Evolutionary conservation across 768 basidiomycete genomes (phyloP), one percentile per base, ranked within the genome.

Genomic region (Porphyrellus cyaneotinctus): DNA sequence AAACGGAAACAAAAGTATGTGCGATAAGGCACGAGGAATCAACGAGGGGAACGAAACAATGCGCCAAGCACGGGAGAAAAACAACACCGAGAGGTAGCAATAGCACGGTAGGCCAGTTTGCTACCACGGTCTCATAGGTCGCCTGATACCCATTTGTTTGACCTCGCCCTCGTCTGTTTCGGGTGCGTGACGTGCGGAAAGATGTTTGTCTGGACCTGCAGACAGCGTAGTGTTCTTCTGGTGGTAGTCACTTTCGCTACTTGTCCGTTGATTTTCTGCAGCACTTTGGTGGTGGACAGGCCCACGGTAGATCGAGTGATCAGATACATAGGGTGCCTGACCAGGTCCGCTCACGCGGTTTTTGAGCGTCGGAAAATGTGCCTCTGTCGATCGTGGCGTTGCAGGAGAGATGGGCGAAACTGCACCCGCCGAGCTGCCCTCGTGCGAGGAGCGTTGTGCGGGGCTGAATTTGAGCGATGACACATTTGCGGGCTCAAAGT

Each of bases 401-500:
- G 72, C 71, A 11, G 82, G 82, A 12, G 58, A 64, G 23, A 79
- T 69, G 6, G 82, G 81, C 12, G 82, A 84, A 4, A 76, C 69
- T 45, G 74, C 76, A 23, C 78, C 76, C 1, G 73, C 75, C 2
- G 81, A 81, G 58, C 72, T 70, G 22, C 71, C 74, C 45, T 75
- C 76, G 53, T 74, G 73, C 71, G 54, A 68, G 59, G 61, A 76
- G 73, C 41, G 70, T 53, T 46, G 63, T 52, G 47, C 50, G 37
- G 59, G 54, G 41, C 54, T 64, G 37, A 61, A 59, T 23, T 61
- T 60, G n/a, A 53, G 64, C 2, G 61, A 49, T 20, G 56, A 52
- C 7, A 24, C 49, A 26, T 31, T 41, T n/a, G 45, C 26, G 18
- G 54, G 50, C n/a, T 69, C 68, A 22, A 57, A 48, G 24, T 39